Evolutionary conservation across 306 rosid genomes (phyloP).

Genomic region (Prunus persica): Prunus_persica_NCBIv2 NC_034009.1:38110501-38111000

Average conservation of each 20-base stretch:
- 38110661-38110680: conserved; percentile 6
- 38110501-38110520: too few species aligned
- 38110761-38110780: background rate
- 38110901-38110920: too few species aligned
- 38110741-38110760: background rate
- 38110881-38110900: too few species aligned
- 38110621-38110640: conserved; percentile 26
- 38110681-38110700: conserved; percentile 18
- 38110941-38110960: too few species aligned
- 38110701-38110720: background rate
- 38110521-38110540: conserved; percentile 8
- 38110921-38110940: too few species aligned
- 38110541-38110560: conserved; percentile 33
- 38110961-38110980: too few species aligned
- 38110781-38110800: background rate
- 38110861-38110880: too few species aligned
- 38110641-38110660: conserved; percentile 2
- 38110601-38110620: conserved; percentile 10
- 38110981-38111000: too few species aligned
- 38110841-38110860: too few species aligned
- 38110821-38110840: too few species aligned
- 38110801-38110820: background rate
- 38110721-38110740: background rate
- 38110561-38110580: conserved; percentile 19
- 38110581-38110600: conserved; percentile 24